These are phyloP conservation scores for Epichloe bromicola DNA, from an alignment of 2,329 filamentous ascomycete species.

Conservation along the genomic window DNA sequence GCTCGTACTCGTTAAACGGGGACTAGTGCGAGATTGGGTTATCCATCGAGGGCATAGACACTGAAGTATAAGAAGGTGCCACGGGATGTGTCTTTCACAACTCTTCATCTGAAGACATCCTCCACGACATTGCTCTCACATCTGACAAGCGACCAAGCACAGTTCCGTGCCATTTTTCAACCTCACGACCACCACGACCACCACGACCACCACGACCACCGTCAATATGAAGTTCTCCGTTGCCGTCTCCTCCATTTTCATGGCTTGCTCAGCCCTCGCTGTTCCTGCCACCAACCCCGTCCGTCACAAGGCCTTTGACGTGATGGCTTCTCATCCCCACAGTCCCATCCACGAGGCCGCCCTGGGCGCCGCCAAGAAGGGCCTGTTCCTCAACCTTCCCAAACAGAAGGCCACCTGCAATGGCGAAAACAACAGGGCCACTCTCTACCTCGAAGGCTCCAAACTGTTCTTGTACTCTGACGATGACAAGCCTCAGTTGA, in stretches of 20 bases:
- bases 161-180: not conserved
- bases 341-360: slow-evolving; percentile 32
- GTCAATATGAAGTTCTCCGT: slow-evolving; percentile 17
- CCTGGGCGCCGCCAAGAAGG: slow-evolving; percentile 30
- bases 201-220: not conserved
- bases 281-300: slow-evolving; percentile 8
- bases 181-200: no score
- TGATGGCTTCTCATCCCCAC: slow-evolving; percentile 37
- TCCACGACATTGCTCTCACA: not conserved
- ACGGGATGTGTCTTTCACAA: not conserved
- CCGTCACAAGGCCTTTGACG: slow-evolving; percentile 27
- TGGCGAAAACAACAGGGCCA: slow-evolving; percentile 28
- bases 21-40: no score
- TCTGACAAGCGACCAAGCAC: not conserved
- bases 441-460: slow-evolving; percentile 34
- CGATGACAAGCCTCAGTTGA: slow-evolving; percentile 29
- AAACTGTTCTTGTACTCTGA: slow-evolving; percentile 34
- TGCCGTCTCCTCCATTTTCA: slow-evolving; percentile 13
- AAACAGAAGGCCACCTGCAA: slow-evolving; percentile 37
- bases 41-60: no score
- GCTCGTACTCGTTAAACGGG: no score
- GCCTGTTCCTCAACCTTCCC: slow-evolving; percentile 30
- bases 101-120: not conserved
- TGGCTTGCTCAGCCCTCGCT: slow-evolving; percentile 16
- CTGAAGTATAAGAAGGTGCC: not conserved